phyloP scores from a whole-genome alignment of 2,329 filamentous ascomycete species.

The Byssoonygena ceratinophila region DNA sequence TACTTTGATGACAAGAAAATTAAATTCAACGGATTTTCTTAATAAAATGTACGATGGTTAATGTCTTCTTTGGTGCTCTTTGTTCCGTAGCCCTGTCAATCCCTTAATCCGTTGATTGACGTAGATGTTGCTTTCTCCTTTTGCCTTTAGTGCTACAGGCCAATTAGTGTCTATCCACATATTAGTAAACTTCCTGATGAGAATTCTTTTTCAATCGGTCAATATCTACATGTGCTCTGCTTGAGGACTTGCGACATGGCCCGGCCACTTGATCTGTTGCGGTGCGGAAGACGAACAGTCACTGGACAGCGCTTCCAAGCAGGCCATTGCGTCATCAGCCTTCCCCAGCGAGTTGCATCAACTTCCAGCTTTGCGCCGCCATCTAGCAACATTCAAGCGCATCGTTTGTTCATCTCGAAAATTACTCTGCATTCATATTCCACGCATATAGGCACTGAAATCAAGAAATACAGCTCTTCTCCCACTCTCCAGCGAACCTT shows the following conservation, averaged over 20 bases:
- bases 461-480: background rate
- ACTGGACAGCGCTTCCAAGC: background rate
- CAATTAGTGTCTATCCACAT: too few species aligned
- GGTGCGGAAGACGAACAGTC: background rate
- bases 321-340: slow-evolving; percentile 8
- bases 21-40: slow-evolving; percentile 10
- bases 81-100: background rate
- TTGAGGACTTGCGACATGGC: background rate
- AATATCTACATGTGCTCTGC: background rate
- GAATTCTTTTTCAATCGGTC: background rate
- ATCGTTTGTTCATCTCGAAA: background rate
- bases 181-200: background rate
- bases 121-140: too few species aligned
- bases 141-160: too few species aligned
- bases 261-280: background rate
- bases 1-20: slow-evolving; percentile 10
- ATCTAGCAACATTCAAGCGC: background rate
- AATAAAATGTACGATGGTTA: slow-evolving; percentile 11
- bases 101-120: too few species aligned
- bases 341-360: background rate
- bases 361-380: background rate
- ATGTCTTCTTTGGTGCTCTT: background rate
- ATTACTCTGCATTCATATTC: background rate
- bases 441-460: background rate
- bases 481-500: background rate